Evolutionary conservation across 1,139 yeast genomes (phyloP).

Genomic region (Kodamaea ohmeri): DNA sequence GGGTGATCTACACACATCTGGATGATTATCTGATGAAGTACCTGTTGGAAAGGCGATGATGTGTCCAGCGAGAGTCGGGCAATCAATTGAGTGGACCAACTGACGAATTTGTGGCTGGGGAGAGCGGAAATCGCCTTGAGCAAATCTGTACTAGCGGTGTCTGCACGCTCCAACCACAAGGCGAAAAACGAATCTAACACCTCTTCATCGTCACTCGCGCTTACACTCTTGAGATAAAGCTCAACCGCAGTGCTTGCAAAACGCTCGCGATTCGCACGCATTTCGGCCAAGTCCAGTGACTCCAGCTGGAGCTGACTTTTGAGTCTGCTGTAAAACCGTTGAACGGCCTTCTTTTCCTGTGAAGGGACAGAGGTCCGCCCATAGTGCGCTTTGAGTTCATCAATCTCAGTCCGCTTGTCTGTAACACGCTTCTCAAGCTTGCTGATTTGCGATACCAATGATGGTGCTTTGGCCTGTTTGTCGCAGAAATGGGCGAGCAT

Average conservation of each 20-base stretch:
- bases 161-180: slow-evolving; percentile 73
- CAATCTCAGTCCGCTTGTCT: slow-evolving; percentile 43
- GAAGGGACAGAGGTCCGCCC: slow-evolving; percentile 37
- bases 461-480: slow-evolving; percentile 51
- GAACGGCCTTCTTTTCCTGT: slow-evolving; percentile 49
- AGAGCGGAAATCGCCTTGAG: slow-evolving; percentile 35
- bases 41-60: slow-evolving; percentile 49
- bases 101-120: slow-evolving; percentile 61
- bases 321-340: slow-evolving; percentile 48
- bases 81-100: slow-evolving; percentile 82
- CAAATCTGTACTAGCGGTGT: slow-evolving; percentile 33
- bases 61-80: slow-evolving; percentile 60
- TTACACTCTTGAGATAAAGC: slow-evolving; percentile 55
- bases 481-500: slow-evolving; percentile 73
- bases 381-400: slow-evolving; percentile 46
- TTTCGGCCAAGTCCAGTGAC: slow-evolving; percentile 38
- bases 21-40: slow-evolving; percentile 49
- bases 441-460: slow-evolving; percentile 43
- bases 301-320: slow-evolving; percentile 51
- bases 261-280: slow-evolving; percentile 34
- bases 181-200: slow-evolving; percentile 78
- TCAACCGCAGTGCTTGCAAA: slow-evolving; percentile 58
- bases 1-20: slow-evolving; percentile 65
- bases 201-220: slow-evolving; percentile 43
- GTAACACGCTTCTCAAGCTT: slow-evolving; percentile 38